Base-by-base conservation (phyloP, 2,329 filamentous ascomycete species). In the Fusarium agapanthi region DNA sequence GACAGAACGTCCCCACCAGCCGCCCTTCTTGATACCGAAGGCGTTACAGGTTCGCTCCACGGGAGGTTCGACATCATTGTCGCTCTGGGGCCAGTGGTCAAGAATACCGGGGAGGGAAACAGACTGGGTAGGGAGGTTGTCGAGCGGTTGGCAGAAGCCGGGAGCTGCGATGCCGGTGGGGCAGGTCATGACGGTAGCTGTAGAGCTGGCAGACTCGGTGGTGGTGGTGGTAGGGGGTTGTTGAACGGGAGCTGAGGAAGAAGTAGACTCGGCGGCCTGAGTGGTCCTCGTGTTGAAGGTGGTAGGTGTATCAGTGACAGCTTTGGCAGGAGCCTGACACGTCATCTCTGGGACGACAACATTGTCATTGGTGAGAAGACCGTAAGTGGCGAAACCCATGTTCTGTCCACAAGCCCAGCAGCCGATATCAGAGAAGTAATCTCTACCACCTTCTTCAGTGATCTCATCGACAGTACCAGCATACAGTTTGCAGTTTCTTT, bases 371-470 rank as follows among this genome's bases (percentile, higher is more conserved):
- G 20, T 45, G 1, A 26, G 16, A 24, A 62, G 38, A 28, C 28
- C 61, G 1, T 65, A 65, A 4, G 61, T 65, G 0, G 61, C n/a
- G 18, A 65, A 65, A 4, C 61, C 57, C 56, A 65, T 65, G 12
- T 65, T 65, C 45, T 51, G n/a, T 24, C 61, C 61, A 35, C 61
- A 65, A 53, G 61, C 61, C 40, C 28, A 65, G n/a, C 57, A 62
- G 20, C 61, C 61, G 1, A 65, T 30, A 22, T 65, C 57, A 10
- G 45, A 51, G 32, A 65, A 65, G n/a, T 65, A 65, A 2, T 65
- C 61, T 1, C 24, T 20, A 2, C 61, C 61, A 1, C 61, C 61
- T 7, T 65, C 57, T 4, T 65, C 56, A 0, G 44, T 18, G 5
- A 65, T 65, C 26, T 65, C 61, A 26, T 45, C 30, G 5, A 35